Base-by-base conservation (phyloP, 2,329 filamentous ascomycete genomes). In the Aspergillus sp. region DNA sequence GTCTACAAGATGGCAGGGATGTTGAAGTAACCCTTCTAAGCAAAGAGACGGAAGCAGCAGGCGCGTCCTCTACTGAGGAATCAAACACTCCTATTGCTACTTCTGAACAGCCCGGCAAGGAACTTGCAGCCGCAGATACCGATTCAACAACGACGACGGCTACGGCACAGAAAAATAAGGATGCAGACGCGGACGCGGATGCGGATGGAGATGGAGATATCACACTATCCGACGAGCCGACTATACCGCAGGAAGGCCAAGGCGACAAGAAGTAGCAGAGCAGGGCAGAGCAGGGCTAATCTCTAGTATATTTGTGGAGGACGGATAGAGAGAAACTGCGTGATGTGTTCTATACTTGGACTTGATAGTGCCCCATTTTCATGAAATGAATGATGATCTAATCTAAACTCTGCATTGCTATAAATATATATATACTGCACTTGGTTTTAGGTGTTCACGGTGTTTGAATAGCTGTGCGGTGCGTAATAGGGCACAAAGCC, bases 1-100 rank as follows among this genome's bases (percentile, higher is more conserved):
- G 95, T 0, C 87, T 90, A 9, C 93, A 90, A 74, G 77, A 75
- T 54, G 78, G 78, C n/a, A 75, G 75, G 56, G 76, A 76, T 2
- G 68, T 79, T n/a, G 68, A 78, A 58, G 71, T 79, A 70, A 69
- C 66, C 3, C 70, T 79, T 50, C 56, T 60, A 4, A 55, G 63
- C 17, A 59, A 57, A 8, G 63, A 65, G 31, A 61, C 63, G 8
- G 59, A 53, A 12, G 41, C 41, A 11, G 52, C 52, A 47, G 40
- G 24, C 52, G 39, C 37, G 23, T 31, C 60, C n/a, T 17, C 52
- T 6, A 12, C 21, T 47, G 44, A 52, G 33, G 60, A 53, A 14
- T 19, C 48, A 27, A 35, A 7, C 35, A 7, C 14, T 7, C 14
- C 35, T 37, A n/a, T 53, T 17, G 9, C 50, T 59, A 24, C 44